Base-by-base conservation (phyloP, 306 rosid genomes). In the Inga leiocalycina region DNA sequence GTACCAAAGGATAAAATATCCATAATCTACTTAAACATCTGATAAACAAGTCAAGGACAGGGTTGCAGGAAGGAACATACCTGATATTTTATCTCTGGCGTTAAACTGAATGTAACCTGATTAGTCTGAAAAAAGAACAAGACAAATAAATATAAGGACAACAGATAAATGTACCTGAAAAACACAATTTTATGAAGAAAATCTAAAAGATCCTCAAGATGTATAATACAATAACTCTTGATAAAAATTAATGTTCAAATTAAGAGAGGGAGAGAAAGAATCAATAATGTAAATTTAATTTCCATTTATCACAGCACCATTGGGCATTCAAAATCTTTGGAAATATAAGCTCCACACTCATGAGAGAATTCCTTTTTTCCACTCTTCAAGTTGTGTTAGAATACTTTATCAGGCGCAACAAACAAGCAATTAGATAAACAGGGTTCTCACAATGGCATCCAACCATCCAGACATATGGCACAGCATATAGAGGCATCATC, bases 41-140 rank as follows among this genome's bases (percentile, higher is more conserved):
- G 80, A 67, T 75, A 24, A 76, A 69, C 68, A 27, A 69, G 72
- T 51, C 67, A 67, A n/a, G 66, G 79, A 37, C 27, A 74, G 71
- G 81, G 84, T 37, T 56, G 75, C 67, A 81, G 34, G 75, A 67
- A 81, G 81, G 80, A 74, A 15, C 88, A 75, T 90, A 86, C 98
- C 98, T 95, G 98, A 89, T 95, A 89, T 84, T 93, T 92, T 85
- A 92, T 95, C 91, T 95, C 98, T 14, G 97, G 98, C 62, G 98
- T 95, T 89, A 95, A 88, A 81, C 90, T 95, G 85, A 93, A 95
- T 75, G 94, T 95, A 82, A 95, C 97, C 90, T 91, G 93, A 91
- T 96, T 92, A 81, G 92, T 93, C 99, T 93, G 90, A 64, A 61
- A 89, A 87, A 74, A 59, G 39, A 75, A 84, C 30, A 81, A 84